phyloP scores from a whole-genome alignment of 257 asterid species.

The Perilla frutescens region DNA sequence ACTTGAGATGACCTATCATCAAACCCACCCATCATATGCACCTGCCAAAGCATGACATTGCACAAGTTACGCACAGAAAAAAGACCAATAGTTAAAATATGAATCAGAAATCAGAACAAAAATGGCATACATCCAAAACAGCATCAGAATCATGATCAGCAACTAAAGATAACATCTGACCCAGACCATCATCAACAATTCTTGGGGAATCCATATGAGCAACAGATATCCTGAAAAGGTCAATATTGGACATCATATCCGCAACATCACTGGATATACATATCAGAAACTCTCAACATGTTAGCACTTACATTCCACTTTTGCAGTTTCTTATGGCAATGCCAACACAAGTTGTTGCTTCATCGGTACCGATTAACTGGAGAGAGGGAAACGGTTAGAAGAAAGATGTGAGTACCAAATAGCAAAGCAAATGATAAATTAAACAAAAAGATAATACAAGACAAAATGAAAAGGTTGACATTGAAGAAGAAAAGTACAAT shows the following conservation, averaged over 20 bases:
- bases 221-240: constrained; percentile 71
- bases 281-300: constrained; percentile 22
- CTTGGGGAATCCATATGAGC: constrained; percentile 88
- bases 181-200: constrained; percentile 72
- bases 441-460: background rate
- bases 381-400: constrained; percentile 37
- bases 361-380: constrained; percentile 90
- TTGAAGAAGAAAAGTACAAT: background rate
- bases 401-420: constrained; percentile 16
- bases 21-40: constrained; percentile 85
- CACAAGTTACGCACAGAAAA: constrained; percentile 31
- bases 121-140: constrained; percentile 65
- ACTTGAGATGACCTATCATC: constrained; percentile 75
- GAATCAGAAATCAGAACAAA: constrained; percentile 33
- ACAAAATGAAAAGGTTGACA: background rate
- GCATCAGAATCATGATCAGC: constrained; percentile 57
- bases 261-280: constrained; percentile 12
- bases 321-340: constrained; percentile 68
- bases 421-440: constrained; percentile 4
- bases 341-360: constrained; percentile 96
- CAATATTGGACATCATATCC: constrained; percentile 21
- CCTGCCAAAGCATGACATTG: constrained; percentile 58
- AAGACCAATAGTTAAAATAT: constrained; percentile 23
- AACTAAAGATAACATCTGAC: constrained; percentile 78
- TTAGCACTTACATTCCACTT: constrained; percentile 72